Evolutionary conservation across 345 rosid genomes (phyloP).

Genomic region (Capsella bursapastoris): DNA sequence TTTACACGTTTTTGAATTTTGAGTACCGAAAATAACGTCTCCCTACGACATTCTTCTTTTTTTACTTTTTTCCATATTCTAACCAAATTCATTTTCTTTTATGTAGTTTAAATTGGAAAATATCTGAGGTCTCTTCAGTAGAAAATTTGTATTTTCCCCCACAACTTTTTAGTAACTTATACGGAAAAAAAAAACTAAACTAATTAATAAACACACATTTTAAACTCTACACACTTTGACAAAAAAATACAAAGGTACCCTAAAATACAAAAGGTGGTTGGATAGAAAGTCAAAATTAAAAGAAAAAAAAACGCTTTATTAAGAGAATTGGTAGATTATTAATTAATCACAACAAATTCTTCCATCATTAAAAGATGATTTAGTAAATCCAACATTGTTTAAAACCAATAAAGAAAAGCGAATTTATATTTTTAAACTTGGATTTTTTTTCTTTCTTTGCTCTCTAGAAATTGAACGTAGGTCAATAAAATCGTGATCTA

Average conservation of each 20-base stretch:
- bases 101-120: background rate
- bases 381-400: background rate
- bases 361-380: background rate
- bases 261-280: background rate
- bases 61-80: background rate
- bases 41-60: background rate
- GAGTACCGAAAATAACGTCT: constrained; percentile 13
- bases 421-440: background rate
- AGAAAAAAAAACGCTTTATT: background rate
- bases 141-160: background rate
- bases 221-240: background rate
- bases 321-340: background rate
- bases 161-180: background rate
- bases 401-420: background rate
- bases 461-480: background rate
- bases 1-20: constrained; percentile 20
- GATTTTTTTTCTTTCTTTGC: background rate
- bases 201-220: background rate
- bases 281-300: background rate
- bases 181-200: background rate
- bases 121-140: background rate
- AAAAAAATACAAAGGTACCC: background rate
- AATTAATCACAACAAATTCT: background rate
- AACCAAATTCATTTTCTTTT: background rate
- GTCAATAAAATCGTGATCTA: background rate